Percentiles rank a stretch among this genome's conserved stretches.
phyloP scores from a whole-genome alignment of 176 grass and related monocot genomes.

The Oropetium thomaeum region DNA sequence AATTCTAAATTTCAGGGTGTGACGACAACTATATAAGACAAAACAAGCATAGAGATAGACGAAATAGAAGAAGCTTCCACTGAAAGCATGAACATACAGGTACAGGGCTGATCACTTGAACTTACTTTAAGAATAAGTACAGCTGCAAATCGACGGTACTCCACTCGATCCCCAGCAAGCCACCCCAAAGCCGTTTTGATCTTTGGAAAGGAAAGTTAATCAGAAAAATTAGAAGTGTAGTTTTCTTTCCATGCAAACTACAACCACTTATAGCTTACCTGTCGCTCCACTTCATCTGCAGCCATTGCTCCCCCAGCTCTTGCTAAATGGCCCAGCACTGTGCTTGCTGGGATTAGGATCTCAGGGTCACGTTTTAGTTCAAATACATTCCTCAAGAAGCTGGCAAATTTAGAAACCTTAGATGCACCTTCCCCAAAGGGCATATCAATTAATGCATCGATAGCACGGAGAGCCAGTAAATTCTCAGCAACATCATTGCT shows the following conservation, averaged over 20 bases:
- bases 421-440: conserved; percentile 85
- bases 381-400: conserved; percentile 76
- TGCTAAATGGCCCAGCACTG: conserved; percentile 87
- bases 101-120: conserved; percentile 24
- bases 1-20: not conserved
- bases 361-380: conserved; percentile 87
- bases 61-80: not conserved
- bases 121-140: conserved; percentile 99
- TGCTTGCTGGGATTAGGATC: conserved; percentile 81
- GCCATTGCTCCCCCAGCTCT: conserved; percentile 91
- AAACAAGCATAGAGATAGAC: not conserved
- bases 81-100: conserved; percentile 11
- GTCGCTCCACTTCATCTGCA: conserved; percentile 87
- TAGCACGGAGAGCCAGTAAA: conserved; percentile 78
- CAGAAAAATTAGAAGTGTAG: conserved; percentile 22
- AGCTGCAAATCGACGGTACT: conserved; percentile 92
- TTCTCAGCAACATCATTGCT: conserved; percentile 71
- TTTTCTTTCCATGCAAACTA: conserved; percentile 11
- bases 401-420: conserved; percentile 88
- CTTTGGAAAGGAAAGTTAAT: conserved; percentile 36
- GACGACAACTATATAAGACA: not conserved
- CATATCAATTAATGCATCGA: conserved; percentile 88
- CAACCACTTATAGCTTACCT: conserved; percentile 40
- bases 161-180: conserved; percentile 82
- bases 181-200: conserved; percentile 96